Evolutionary conservation across 108 stramenopile species (phyloP).

Genomic region (Mediolabrus comicus): DNA sequence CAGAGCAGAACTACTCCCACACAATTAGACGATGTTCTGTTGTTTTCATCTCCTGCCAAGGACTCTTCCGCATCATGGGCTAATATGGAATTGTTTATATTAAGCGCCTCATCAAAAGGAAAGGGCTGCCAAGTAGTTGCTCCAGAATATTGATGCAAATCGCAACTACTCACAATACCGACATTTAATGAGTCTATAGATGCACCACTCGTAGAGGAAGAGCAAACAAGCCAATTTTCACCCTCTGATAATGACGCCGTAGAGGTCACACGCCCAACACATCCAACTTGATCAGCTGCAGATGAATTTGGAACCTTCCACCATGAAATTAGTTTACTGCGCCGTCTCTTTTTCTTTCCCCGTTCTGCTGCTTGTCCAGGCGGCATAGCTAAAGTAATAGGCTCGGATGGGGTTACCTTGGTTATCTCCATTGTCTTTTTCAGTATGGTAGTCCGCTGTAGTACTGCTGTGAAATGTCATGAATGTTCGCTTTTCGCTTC

Average conservation of each 20-base stretch:
- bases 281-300: neutral
- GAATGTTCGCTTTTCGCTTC: too few relatives aligned
- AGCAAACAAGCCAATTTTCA: constrained; percentile 11
- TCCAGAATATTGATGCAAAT: neutral
- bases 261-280: neutral
- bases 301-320: neutral
- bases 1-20: constrained; percentile 8
- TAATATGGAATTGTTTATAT: neutral
- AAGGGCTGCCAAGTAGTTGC: neutral
- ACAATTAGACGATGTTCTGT: neutral
- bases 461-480: too few relatives aligned
- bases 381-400: neutral
- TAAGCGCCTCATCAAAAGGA: neutral
- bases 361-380: neutral
- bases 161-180: neutral
- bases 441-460: too few relatives aligned
- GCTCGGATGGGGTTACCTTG: neutral
- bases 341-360: neutral
- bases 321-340: neutral
- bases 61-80: constrained; percentile 1
- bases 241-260: constrained; percentile 9
- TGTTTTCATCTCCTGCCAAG: neutral
- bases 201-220: neutral
- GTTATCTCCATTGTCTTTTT: neutral
- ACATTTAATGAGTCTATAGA: neutral